A percentile compares a stretch with the other conserved stretches of the same genome.
These are phyloP conservation scores for Fallopia convolvulus DNA, from an alignment of 148 eudicot species.

Conservation along the genomic window DNA sequence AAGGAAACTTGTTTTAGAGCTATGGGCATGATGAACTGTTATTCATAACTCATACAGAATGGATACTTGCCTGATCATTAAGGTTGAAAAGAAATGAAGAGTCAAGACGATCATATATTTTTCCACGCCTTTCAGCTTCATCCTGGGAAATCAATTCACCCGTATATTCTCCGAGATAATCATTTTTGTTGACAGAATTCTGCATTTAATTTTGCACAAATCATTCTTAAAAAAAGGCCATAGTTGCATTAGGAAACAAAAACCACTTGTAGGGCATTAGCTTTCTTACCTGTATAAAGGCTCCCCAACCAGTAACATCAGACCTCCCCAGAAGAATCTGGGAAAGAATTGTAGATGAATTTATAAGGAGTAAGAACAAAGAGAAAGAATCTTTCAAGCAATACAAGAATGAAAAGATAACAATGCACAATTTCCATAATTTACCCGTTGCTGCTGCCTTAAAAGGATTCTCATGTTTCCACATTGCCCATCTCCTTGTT, in stretches of 20 bases:
- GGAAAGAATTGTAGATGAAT: conserved; percentile 24
- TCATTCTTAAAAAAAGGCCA: conserved; percentile 41
- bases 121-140: conserved; percentile 99
- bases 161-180: conserved; percentile 97
- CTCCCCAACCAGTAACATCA: conserved; percentile 99
- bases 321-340: conserved; percentile 96
- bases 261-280: conserved; percentile 79
- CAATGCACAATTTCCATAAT: not conserved
- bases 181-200: conserved; percentile 80
- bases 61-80: conserved; percentile 67
- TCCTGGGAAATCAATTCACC: conserved; percentile 94
- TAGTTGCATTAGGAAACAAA: conserved; percentile 13
- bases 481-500: conserved; percentile 95
- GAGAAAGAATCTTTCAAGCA: not conserved
- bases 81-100: conserved; percentile 93
- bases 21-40: not conserved
- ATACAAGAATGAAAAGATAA: not conserved
- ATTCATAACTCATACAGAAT: not conserved
- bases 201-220: conserved; percentile 55
- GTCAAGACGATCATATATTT: conserved; percentile 78
- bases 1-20: not conserved
- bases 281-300: conserved; percentile 86
- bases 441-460: conserved; percentile 91
- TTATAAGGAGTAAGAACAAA: not conserved
- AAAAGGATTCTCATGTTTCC: conserved; percentile 98